Evolutionary conservation across 441 rosid genomes (phyloP), one percentile per base, ranked within the genome.

Genomic region (Pelargonium fulgidum): DNA sequence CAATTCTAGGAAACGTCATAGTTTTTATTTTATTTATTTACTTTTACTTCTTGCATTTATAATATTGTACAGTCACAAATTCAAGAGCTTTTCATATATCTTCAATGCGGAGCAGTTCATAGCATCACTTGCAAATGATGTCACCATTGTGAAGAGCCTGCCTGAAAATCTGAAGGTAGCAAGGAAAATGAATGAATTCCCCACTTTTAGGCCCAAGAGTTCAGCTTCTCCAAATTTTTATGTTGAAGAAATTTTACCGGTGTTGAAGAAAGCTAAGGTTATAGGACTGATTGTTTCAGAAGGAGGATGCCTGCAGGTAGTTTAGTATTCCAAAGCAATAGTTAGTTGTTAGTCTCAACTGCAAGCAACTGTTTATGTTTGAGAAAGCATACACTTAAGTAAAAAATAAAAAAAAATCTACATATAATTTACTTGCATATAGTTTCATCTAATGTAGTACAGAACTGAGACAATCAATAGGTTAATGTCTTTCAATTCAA

Each of bases 251-350:
- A 78, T 96, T 71, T 83, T 93, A 80, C 99, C 96, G 0, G 81
- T 79, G 72, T 76, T 95, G 72, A 87, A 82, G 86, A 88, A 85
- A 76, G 80, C 86, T 59, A 81, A 76, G 81, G 98, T 81, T 73
- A 73, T 92, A 70, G 99, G 96, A 17, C 77, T 96, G 79, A 69
- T 92, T 73, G 72, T 96, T 59, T 75, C 82, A 48, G 88, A 85
- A 79, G 98, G 99, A 73, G 98, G 96, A 73, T 87, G 97, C 81
- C 79, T 96, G 79, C 92, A 92, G 99, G 99, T 93, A 78, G 67
- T 73, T 69, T 29, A 17, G 72, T 74, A 58, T 50, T 68, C 47
- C 70, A 65, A 26, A 66, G 61, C 48, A 13, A 65, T 67, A 13
- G 64, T 52, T 68, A 24, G 54, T 56, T 61, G 62, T 66, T 26